Evolutionary conservation across 2,329 filamentous ascomycete genomes (phyloP).

Genomic region (Talaromyces sp.): DNA sequence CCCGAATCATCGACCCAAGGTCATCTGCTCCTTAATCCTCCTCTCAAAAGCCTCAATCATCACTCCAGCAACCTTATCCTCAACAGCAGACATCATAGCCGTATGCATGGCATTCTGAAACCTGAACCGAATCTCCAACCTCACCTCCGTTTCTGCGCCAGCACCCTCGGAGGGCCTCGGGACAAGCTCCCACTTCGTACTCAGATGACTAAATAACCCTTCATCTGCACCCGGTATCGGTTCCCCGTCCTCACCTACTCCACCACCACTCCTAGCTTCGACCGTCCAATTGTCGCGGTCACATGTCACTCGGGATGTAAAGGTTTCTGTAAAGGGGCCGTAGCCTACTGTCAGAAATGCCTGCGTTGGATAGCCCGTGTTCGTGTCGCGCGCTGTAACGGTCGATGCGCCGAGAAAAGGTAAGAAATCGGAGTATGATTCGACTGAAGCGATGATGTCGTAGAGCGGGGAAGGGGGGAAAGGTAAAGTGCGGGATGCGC

Average conservation of each 20-base stretch:
- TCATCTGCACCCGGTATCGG: constrained; percentile 47
- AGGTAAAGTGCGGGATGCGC: constrained; percentile 71
- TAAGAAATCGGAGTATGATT: constrained; percentile 81
- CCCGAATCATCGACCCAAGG: background rate
- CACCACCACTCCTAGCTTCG: constrained; percentile 62
- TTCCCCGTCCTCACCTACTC: constrained; percentile 62
- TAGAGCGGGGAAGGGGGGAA: constrained; percentile 73
- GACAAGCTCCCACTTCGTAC: constrained; percentile 45
- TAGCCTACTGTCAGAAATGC: constrained; percentile 84
- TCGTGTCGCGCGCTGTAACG: constrained; percentile 70
- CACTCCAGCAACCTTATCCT: constrained; percentile 76
- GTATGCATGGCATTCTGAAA: constrained; percentile 89
- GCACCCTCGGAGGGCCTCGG: constrained; percentile 29
- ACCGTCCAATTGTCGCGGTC: constrained; percentile 65
- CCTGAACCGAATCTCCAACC: constrained; percentile 73
- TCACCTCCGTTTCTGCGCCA: constrained; percentile 64
- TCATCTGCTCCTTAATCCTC: constrained; percentile 59
- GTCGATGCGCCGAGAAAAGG: constrained; percentile 79
- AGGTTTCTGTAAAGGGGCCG: constrained; percentile 78
- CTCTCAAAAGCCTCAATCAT: constrained; percentile 95
- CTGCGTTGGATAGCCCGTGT: constrained; percentile 59
- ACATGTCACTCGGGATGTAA: constrained; percentile 77
- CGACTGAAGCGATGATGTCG: constrained; percentile 81
- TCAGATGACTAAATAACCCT: constrained; percentile 47
- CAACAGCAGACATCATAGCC: constrained; percentile 75